These are phyloP conservation scores for Barnettozyma salicaria DNA, from an alignment of 805 yeast genomes.

Conservation along the genomic window DNA sequence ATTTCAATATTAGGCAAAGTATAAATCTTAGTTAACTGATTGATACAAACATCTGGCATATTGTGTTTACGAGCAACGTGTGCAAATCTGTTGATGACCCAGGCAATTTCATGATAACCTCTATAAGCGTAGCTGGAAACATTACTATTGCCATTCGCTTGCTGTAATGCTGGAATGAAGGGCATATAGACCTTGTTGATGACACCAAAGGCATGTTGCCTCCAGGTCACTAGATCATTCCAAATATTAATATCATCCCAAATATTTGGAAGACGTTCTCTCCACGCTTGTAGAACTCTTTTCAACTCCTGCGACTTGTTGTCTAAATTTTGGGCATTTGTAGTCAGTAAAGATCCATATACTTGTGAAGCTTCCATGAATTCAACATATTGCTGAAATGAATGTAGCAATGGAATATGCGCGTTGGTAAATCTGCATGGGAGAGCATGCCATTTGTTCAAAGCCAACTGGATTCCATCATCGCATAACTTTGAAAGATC, in stretches of 20 bases:
- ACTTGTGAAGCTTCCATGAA: constrained; percentile 96
- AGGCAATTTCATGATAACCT: constrained; percentile 97
- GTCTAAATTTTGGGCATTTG: constrained; percentile 89
- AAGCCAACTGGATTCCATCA: constrained; percentile 90
- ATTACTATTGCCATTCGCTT: constrained; percentile 56
- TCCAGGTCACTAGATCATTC: constrained; percentile 97
- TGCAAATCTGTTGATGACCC: constrained; percentile 97
- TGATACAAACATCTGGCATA: constrained; percentile 94
- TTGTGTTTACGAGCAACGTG: constrained; percentile 97
- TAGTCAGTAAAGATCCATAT: constrained; percentile 77
- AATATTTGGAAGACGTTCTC: constrained; percentile 90
- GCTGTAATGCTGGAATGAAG: constrained; percentile 78
- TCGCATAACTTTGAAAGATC: constrained; percentile 85
- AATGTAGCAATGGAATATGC: constrained; percentile 83
- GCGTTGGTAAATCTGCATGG: constrained; percentile 73
- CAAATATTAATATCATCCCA: constrained; percentile 98
- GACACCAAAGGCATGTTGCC: constrained; percentile 96
- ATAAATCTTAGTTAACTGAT: constrained; percentile 87
- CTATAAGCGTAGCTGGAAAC: constrained; percentile 92
- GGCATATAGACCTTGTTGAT: constrained; percentile 94
- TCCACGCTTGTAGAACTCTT: constrained; percentile 94
- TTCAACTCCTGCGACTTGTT: constrained; percentile 90
- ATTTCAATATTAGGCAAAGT: constrained; percentile 96
- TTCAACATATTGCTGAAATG: constrained; percentile 96
- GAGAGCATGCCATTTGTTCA: constrained; percentile 88